Evolutionary conservation across 306 rosid species (phyloP).

Genomic region (Sechiopsis laciniata): DNA sequence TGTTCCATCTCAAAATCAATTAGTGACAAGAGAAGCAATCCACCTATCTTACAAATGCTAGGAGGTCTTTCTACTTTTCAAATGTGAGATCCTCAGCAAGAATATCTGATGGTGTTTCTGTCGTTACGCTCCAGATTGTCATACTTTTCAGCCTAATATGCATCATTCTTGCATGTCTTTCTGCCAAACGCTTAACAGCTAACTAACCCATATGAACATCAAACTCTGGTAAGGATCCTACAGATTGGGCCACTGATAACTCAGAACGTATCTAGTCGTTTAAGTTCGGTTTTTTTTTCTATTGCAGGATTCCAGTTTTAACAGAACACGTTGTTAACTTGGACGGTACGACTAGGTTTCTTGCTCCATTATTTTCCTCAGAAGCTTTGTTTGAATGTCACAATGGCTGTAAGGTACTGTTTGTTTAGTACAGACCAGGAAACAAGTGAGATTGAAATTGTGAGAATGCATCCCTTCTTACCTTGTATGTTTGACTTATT

Average conservation of each 20-base stretch:
- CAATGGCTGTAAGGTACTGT: not conserved
- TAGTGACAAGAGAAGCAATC: too few species aligned
- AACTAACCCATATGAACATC: not conserved
- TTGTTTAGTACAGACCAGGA: conserved; percentile 12
- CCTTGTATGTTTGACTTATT: too few species aligned
- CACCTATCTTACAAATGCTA: too few species aligned
- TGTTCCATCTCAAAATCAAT: too few species aligned
- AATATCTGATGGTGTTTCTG: conserved; percentile 21
- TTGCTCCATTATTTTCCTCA: not conserved
- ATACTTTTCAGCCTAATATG: conserved; percentile 36
- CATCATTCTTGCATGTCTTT: conserved; percentile 44
- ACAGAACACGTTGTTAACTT: not conserved
- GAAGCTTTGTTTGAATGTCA: not conserved
- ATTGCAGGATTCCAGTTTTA: not conserved
- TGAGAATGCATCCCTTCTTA: too few species aligned
- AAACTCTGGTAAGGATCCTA: not conserved
- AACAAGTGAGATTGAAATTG: not conserved
- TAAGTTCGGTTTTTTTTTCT: not conserved
- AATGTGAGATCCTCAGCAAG: not conserved
- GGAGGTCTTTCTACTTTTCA: too few species aligned
- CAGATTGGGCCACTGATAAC: not conserved
- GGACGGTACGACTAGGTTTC: not conserved
- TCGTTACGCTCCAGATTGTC: conserved; percentile 42
- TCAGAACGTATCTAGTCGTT: not conserved
- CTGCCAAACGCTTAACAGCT: conserved; percentile 30